Percentiles rank a stretch among this genome's conserved stretches.
Evolutionary conservation across 2,329 filamentous ascomycete genomes (phyloP).

Genomic region (Fusarium lyarnte): DNA sequence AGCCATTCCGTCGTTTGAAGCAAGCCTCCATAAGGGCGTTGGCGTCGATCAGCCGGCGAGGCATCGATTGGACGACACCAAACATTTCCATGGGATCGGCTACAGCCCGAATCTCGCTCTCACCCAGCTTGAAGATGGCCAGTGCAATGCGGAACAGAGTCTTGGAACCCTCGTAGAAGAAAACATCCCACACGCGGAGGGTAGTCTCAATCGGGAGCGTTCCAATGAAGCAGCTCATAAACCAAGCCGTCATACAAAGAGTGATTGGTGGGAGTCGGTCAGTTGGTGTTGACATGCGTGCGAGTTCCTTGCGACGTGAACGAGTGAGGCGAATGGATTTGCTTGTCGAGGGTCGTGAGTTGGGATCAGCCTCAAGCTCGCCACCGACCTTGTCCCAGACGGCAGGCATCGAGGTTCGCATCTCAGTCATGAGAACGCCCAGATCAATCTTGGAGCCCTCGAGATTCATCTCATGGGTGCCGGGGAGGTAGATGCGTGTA

Average conservation of each 20-base stretch:
- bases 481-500: conserved; percentile 86
- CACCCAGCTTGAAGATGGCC: conserved; percentile 89
- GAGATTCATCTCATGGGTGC: conserved; percentile 89
- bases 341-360: conserved; percentile 49
- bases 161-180: conserved; percentile 95
- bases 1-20: conserved; percentile 81
- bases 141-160: conserved; percentile 92
- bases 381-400: conserved; percentile 90
- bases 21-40: conserved; percentile 85
- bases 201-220: conserved; percentile 92
- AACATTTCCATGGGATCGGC: conserved; percentile 95
- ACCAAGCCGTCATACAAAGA: conserved; percentile 93
- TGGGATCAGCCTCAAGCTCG: conserved; percentile 68
- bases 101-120: conserved; percentile 80
- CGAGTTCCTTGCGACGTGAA: conserved; percentile 52
- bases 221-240: conserved; percentile 97
- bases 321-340: conserved; percentile 50
- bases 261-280: conserved; percentile 85
- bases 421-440: conserved; percentile 87
- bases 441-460: conserved; percentile 95
- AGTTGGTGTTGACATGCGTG: conserved; percentile 50
- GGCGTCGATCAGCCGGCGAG: conserved; percentile 81
- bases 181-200: conserved; percentile 91
- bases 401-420: conserved; percentile 82
- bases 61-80: conserved; percentile 89